Evolutionary conservation across 768 basidiomycete genomes (phyloP).

Genomic region (Naganishia randhawae): DNA sequence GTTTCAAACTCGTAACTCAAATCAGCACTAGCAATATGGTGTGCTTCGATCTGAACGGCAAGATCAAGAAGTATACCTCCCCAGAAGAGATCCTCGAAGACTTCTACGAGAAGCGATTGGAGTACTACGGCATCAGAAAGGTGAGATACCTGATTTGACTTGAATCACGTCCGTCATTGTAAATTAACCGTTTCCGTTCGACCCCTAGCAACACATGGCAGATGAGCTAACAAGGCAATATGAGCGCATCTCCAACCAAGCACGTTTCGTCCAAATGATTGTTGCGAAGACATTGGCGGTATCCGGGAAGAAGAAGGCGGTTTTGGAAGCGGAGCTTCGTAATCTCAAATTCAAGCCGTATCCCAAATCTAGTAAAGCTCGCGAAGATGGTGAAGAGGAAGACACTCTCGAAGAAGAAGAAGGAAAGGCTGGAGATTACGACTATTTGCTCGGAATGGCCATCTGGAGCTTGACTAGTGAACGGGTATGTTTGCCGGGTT

Average conservation of each 20-base stretch:
- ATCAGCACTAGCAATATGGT: constrained; percentile 96
- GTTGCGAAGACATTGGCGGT: constrained; percentile 75
- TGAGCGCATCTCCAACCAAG: constrained; percentile 87
- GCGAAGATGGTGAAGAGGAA: constrained; percentile 64
- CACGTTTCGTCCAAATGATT: constrained; percentile 95
- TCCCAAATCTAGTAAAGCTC: constrained; percentile 70
- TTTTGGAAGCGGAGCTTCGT: constrained; percentile 78
- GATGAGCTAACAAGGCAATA: constrained; percentile 73
- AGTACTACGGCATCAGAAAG: constrained; percentile 94
- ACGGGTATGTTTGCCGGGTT: constrained; percentile 58
- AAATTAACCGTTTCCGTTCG: constrained; percentile 27
- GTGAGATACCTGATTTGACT: constrained; percentile 51
- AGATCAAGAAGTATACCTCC: constrained; percentile 85
- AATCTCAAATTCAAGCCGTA: constrained; percentile 83
- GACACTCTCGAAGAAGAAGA: constrained; percentile 58
- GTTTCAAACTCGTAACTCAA: constrained; percentile 81
- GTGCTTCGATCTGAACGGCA: constrained; percentile 91
- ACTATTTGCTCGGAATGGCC: constrained; percentile 90
- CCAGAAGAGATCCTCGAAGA: constrained; percentile 90
- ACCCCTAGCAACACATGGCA: constrained; percentile 72
- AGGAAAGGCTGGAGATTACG: constrained; percentile 63
- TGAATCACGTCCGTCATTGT: no score
- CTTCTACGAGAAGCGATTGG: constrained; percentile 81
- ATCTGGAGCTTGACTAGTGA: constrained; percentile 93
- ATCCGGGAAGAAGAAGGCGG: constrained; percentile 80